Base-by-base conservation (phyloP, 306 rosid species). In the Vicia sativa region DNA sequence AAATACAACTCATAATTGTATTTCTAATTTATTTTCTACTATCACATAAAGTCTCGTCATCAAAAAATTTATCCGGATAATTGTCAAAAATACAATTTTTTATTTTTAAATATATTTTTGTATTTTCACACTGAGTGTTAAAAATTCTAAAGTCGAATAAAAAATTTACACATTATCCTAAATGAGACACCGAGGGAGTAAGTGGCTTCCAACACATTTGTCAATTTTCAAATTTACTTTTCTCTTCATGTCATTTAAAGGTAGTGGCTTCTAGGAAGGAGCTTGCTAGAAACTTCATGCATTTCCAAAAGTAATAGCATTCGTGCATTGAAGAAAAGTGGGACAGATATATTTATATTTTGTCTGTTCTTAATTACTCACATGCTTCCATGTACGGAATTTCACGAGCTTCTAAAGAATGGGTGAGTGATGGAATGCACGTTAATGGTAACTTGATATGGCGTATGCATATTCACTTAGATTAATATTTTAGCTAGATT, bases 311-410 rank as follows among this genome's bases (percentile, higher is more conserved):
- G n/a, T 54, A 11, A 54, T 26, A 25, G 37, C 37, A 54, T 12
- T 15, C 34, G 15, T 52, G 57, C 12, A 53, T 23, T 54, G 15
- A 34, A 54, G 60, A 10, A 6, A 23, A 53, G n/a, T 11, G 35
- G 59, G 59, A 53, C 9, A 53, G 1, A 25, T 23, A 25, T 23
- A 25, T 25, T 25, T 54, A 1, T 54, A 7, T 2, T 54, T 12
- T 28, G 15, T 25, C 8, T 11, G 11, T 5, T 25, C 60, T 54
- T 25, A 54, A 54, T 12, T 12, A 11, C 10, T 54, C 14, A 50
- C 57, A 53, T 25, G 60, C 61, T 54, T 26, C 18, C 37, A 21
- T 52, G 34, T 52, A 21, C 9, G 8, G 58, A 54, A 53, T 53
- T 34, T 0, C 10, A 23, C 19, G 9, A 53, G 35, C 15, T 53